These are phyloP conservation scores for Annulohypoxylon moriforme DNA, from an alignment of 495 filamentous ascomycete genomes.

Conservation along the genomic window DNA sequence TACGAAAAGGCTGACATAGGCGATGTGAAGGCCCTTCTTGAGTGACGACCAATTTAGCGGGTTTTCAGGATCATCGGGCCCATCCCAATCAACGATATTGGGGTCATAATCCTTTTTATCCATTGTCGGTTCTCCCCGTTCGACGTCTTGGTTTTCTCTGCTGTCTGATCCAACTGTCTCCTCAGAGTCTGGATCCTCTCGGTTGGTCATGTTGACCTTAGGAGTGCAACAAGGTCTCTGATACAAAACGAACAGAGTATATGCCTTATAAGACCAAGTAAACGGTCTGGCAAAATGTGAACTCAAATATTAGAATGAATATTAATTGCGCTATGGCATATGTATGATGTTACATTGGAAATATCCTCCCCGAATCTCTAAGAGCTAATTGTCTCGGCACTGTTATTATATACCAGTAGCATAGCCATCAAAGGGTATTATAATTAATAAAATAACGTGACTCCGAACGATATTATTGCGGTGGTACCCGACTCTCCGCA, in stretches of 20 bases:
- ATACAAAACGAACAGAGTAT: neutral
- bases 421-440: neutral
- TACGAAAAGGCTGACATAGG: slow-evolving; percentile 55
- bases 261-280: neutral
- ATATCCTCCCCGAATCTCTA: neutral
- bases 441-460: neutral
- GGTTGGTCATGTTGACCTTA: slow-evolving; percentile 13
- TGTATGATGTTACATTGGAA: neutral
- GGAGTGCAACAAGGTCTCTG: neutral
- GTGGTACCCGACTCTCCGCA: slow-evolving; percentile 15
- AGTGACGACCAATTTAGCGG: slow-evolving; percentile 62
- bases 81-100: slow-evolving; percentile 50
- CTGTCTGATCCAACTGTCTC: neutral
- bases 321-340: neutral
- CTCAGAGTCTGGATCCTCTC: neutral
- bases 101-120: slow-evolving; percentile 7
- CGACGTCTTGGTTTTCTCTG: slow-evolving; percentile 2
- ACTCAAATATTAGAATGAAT: neutral
- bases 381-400: neutral
- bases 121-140: neutral
- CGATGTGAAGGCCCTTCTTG: slow-evolving; percentile 50
- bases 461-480: neutral
- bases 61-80: slow-evolving; percentile 64
- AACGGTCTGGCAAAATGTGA: neutral
- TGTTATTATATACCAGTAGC: neutral